Base-by-base conservation (phyloP, 495 filamentous ascomycete genomes). In the Zalerion maritima region DNA sequence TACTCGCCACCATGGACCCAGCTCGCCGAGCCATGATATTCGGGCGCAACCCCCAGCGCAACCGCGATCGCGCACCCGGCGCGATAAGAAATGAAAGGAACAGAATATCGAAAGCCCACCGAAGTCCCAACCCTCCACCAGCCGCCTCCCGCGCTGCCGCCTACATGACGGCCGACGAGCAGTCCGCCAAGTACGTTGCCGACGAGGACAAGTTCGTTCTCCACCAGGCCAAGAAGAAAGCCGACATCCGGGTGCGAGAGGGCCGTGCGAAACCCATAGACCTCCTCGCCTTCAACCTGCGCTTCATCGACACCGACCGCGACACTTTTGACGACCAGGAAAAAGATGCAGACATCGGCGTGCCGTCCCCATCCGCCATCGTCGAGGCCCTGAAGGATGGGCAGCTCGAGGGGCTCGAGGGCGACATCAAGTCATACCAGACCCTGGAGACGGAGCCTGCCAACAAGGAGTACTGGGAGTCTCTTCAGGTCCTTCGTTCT, bases 201-300 rank as follows among this genome's bases (percentile, higher is more conserved):
- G 81, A 89, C 46, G 89, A 99, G 52, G 89, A 96, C 55, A 70
- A 78, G 30, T 99, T 99, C 45, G 89, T 99, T 13, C 61, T 99
- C 38, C 85, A 86, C 50, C 89, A 99, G 50, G 78, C 89, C 15
- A 96, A 94, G 59, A 96, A 91, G 61, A 96, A 94, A 61, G 87
- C 89, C 21, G 81, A 84, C 42, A 92, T 99, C 33, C 75, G 89
- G 4, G 85, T 96, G n/a, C 81, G 85, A 38, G 86, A 91, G 52
- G 80, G 78, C 9, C 73, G 89, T 34, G 86, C 87, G 28, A 85
- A 81, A 50, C 80, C 87, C 8, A 87, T 96, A 49, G 89, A 99
- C 57, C 91, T 83, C 73, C 69, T 99, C 22, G 84, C 91, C 0
- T 86, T 94, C 32, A 92, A 76, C 31, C 54, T 99, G 21, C 74